A percentile compares a stretch with the other conserved stretches of the same genome.
Evolutionary conservation across 116 monocot genomes (phyloP).

Genomic region (Trichopus zeylanicus): DNA sequence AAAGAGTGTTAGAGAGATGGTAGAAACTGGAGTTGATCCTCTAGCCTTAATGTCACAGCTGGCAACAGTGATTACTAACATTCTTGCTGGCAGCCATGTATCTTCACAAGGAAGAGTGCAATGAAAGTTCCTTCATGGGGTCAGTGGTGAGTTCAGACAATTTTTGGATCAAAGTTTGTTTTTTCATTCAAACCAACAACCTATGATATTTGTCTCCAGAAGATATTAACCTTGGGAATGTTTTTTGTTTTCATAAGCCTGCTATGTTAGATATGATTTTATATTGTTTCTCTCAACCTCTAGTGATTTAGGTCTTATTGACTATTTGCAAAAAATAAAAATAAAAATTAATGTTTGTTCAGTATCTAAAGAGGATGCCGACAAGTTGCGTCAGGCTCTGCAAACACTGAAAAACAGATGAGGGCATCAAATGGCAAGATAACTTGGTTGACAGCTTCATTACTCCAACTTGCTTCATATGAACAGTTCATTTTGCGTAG

Average conservation of each 20-base stretch:
- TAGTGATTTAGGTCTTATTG: not conserved
- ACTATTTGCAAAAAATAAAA: not conserved
- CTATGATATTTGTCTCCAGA: not conserved
- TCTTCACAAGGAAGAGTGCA: slow-evolving; percentile 37
- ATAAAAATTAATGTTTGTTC: too few relatives aligned
- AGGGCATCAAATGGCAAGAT: slow-evolving; percentile 60
- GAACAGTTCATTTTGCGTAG: slow-evolving; percentile 32
- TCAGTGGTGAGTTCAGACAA: slow-evolving; percentile 31
- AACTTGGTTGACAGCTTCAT: slow-evolving; percentile 68
- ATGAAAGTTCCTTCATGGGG: slow-evolving; percentile 38
- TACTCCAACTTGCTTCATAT: slow-evolving; percentile 69
- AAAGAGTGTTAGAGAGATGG: slow-evolving; percentile 56
- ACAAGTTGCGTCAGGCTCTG: slow-evolving; percentile 53
- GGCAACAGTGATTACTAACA: slow-evolving; percentile 67
- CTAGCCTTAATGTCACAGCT: slow-evolving; percentile 63
- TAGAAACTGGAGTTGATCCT: slow-evolving; percentile 61
- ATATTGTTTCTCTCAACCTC: too few relatives aligned
- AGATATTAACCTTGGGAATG: too few relatives aligned
- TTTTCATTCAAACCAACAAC: too few relatives aligned
- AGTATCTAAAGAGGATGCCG: slow-evolving; percentile 64
- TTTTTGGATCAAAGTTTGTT: not conserved
- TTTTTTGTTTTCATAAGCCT: too few relatives aligned
- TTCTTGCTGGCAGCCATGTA: slow-evolving; percentile 57
- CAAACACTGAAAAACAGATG: slow-evolving; percentile 57
- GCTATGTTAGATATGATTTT: too few relatives aligned